Evolutionary conservation across 768 basidiomycete genomes (phyloP), one percentile per base, ranked within the genome.

Genomic region (Exsudoporus frostii): DNA sequence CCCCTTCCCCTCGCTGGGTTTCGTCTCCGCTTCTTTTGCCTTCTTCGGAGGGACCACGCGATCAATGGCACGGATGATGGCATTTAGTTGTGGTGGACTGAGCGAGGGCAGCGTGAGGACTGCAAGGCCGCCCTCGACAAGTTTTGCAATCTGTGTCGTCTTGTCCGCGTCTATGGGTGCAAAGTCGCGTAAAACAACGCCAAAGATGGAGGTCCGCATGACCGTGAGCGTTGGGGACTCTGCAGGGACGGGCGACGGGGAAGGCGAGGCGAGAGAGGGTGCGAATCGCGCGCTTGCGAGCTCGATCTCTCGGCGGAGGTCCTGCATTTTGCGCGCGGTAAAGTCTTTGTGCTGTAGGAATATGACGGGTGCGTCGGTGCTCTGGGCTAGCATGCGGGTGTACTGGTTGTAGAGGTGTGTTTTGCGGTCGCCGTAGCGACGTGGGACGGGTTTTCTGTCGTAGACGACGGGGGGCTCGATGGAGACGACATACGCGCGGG

Each of bases 301-400:
- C 5, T 76, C 68, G 51, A 95, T 84, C 47, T 89, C 86, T 36
- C 78, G 73, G 20, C 93, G 80, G 25, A 97, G 77, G 48, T 80
- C 78, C 52, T 82, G 76, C 59, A 92, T 76, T 37, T 86, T 79
- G 37, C 79, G 75, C 3, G 88, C 83, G 27, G 82, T 75, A 65
- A 95, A 88, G 57, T 90, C 85, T 56, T 80, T 76, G 68, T 92
- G 91, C 47, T 84, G 79, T 54, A 96, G 82, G 71, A 96, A 79
- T 58, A 97, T 74, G 66, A 93, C 73, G 30, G 92, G 85, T 0
- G 82, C 75, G 34, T 75, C 69, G 22, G 70, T 61, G 66, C 79
- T 80, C 48, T 76, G 72, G 52, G 80, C 70, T 63, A 96, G 79
- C 57, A 96, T 81, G 62, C 78, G 79, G 51, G 79, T 75, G 77